phyloP scores from a whole-genome alignment of 345 rosid genomes.

The Melastoma malabathricum region DNA sequence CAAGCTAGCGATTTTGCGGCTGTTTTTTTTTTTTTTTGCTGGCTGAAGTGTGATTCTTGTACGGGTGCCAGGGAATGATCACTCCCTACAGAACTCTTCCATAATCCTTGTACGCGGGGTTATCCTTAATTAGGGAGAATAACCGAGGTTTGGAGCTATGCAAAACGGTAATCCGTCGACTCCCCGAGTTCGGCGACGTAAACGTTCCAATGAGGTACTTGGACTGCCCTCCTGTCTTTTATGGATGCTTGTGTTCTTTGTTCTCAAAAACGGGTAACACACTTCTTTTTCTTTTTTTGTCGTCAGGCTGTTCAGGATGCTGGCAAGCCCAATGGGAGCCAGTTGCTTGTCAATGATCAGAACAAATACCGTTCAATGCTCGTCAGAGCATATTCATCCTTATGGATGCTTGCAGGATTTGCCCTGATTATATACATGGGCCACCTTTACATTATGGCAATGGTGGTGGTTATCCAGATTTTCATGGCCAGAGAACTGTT shows the following conservation, averaged over 20 bases:
- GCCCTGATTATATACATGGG: slow-evolving; percentile 81
- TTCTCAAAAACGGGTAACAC: too few species aligned
- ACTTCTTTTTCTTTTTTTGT: not conserved
- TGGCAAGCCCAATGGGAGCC: slow-evolving; percentile 41
- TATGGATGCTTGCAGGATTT: slow-evolving; percentile 95
- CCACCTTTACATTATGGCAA: slow-evolving; percentile 89
- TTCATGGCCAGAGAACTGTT: slow-evolving; percentile 88
- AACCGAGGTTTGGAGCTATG: slow-evolving; percentile 25
- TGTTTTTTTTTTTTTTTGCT: slow-evolving; percentile 1
- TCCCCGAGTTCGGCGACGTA: slow-evolving; percentile 57
- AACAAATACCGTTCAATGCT: slow-evolving; percentile 70
- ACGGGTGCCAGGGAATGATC: too few species aligned
- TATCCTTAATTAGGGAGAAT: slow-evolving; percentile 3
- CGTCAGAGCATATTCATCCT: slow-evolving; percentile 59
- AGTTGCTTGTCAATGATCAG: slow-evolving; percentile 54
- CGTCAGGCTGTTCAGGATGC: slow-evolving; percentile 45
- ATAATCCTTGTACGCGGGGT: not conserved
- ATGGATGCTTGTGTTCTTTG: not conserved
- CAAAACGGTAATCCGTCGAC: slow-evolving; percentile 38
- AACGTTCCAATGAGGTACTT: slow-evolving; percentile 49
- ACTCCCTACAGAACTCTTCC: too few species aligned
- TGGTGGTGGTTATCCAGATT: slow-evolving; percentile 91
- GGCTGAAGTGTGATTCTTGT: too few species aligned
- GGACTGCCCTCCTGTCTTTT: slow-evolving; percentile 9
- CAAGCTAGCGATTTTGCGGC: not conserved